These are phyloP conservation scores for Hemileccinum rubropunctum DNA, from an alignment of 768 basidiomycete species.

Conservation along the genomic window DNA sequence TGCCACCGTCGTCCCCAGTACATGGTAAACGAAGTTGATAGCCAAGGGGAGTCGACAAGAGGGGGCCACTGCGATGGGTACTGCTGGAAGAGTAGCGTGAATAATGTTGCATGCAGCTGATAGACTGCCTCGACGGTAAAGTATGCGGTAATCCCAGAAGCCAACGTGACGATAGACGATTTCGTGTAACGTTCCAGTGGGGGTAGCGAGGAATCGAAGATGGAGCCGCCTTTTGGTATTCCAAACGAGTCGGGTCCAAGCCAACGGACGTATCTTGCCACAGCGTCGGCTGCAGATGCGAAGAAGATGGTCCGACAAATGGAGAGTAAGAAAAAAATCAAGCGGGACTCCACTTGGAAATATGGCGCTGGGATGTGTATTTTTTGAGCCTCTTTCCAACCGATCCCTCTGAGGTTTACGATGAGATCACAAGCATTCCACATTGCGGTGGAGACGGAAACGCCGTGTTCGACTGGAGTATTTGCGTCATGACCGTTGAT, in stretches of 20 bases:
- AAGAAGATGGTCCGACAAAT: constrained; percentile 9
- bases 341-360: constrained; percentile 18
- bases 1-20: constrained; percentile 72
- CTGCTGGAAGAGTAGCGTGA: constrained; percentile 47
- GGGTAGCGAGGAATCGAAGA: constrained; percentile 36
- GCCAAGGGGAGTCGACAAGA: constrained; percentile 56
- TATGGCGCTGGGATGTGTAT: constrained; percentile 13
- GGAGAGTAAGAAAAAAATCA: constrained; percentile 15
- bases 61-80: constrained; percentile 60
- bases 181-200: constrained; percentile 36
- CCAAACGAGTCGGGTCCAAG: constrained; percentile 43
- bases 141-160: constrained; percentile 46
- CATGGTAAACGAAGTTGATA: constrained; percentile 53
- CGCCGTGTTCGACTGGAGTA: background rate
- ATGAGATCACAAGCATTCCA: constrained; percentile 30
- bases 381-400: constrained; percentile 22
- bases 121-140: constrained; percentile 43
- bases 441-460: constrained; percentile 12
- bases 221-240: constrained; percentile 31
- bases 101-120: constrained; percentile 41
- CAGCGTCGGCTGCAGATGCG: constrained; percentile 3
- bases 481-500: background rate
- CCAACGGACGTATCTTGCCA: background rate
- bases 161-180: constrained; percentile 42
- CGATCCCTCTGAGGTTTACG: constrained; percentile 25